Percentiles rank a stretch among this genome's conserved stretches.
Evolutionary conservation across 108 stramenopile species (phyloP).

Genomic region (Skeletonema tropicum): DNA sequence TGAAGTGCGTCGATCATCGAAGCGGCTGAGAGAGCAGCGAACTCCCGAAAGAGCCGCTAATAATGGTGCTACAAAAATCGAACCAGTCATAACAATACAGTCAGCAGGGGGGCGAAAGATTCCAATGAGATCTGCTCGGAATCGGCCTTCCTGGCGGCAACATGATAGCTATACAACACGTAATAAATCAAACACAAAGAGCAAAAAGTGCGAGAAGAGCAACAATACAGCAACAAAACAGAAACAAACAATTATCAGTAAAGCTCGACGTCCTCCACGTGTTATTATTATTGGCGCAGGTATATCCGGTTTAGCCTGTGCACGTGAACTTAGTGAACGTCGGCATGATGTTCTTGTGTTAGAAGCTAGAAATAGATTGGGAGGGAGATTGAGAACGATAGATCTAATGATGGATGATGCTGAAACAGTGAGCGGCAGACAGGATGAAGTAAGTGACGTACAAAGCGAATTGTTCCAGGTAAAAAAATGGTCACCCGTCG

Average conservation of each 20-base stretch:
- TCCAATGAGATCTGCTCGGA: neutral
- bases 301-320: conserved; percentile 75
- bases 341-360: conserved; percentile 79
- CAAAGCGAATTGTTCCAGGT: conserved; percentile 29
- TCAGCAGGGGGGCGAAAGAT: conserved; percentile 1
- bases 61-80: neutral
- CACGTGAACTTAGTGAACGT: conserved; percentile 73
- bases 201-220: conserved; percentile 3
- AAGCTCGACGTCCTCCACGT: conserved; percentile 51
- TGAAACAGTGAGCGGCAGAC: neutral
- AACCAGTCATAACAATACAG: neutral
- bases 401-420: conserved; percentile 43
- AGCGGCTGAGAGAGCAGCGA: neutral
- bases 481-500: conserved; percentile 47
- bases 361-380: conserved; percentile 70
- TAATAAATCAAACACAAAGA: neutral
- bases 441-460: conserved; percentile 15
- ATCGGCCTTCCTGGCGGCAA: neutral
- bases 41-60: neutral
- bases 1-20: conserved; percentile 1
- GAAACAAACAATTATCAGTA: neutral
- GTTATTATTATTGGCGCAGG: conserved; percentile 81
- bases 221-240: neutral
- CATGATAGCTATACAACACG: neutral
- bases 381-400: conserved; percentile 64